phyloP scores from a whole-genome alignment of 257 asterid species.

The Gentiana macrophylla region DNA sequence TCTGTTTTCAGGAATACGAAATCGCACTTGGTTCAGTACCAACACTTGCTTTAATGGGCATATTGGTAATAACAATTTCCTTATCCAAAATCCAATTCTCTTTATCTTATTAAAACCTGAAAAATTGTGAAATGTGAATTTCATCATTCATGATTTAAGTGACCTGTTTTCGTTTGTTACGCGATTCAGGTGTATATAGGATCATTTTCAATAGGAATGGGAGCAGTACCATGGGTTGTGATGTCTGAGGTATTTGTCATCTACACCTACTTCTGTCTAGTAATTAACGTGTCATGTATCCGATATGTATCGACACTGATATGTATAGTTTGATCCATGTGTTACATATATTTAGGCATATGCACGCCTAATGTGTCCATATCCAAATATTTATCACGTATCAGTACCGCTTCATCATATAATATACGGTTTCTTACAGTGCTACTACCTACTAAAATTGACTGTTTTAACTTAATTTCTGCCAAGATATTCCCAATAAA shows the following conservation, averaged over 20 bases:
- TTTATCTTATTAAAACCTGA: too few species aligned
- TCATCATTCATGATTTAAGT: too few species aligned
- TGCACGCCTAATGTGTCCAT: background rate
- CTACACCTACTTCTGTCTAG: background rate
- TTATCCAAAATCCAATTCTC: too few species aligned
- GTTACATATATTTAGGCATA: too few species aligned
- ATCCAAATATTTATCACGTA: background rate
- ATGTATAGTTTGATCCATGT: too few species aligned
- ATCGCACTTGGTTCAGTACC: conserved; percentile 53
- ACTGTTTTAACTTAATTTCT: conserved; percentile 1
- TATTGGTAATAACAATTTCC: conserved; percentile 41
- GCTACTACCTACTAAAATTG: background rate
- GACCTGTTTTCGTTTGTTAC: background rate
- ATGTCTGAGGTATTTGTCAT: conserved; percentile 75
- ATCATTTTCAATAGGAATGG: conserved; percentile 86
- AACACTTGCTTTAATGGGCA: conserved; percentile 69
- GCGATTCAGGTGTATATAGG: conserved; percentile 64
- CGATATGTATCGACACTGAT: too few species aligned
- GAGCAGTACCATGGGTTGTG: conserved; percentile 99
- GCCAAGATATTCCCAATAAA: conserved; percentile 82
- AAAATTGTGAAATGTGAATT: too few species aligned
- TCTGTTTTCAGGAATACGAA: conserved; percentile 45
- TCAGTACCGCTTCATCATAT: too few species aligned
- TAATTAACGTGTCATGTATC: too few species aligned
- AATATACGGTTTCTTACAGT: background rate